A percentile compares a stretch with the other conserved stretches of the same genome.
Conservation (phyloP, 495 filamentous ascomycete genomes). For the Sporormia fimetaria region DNA sequence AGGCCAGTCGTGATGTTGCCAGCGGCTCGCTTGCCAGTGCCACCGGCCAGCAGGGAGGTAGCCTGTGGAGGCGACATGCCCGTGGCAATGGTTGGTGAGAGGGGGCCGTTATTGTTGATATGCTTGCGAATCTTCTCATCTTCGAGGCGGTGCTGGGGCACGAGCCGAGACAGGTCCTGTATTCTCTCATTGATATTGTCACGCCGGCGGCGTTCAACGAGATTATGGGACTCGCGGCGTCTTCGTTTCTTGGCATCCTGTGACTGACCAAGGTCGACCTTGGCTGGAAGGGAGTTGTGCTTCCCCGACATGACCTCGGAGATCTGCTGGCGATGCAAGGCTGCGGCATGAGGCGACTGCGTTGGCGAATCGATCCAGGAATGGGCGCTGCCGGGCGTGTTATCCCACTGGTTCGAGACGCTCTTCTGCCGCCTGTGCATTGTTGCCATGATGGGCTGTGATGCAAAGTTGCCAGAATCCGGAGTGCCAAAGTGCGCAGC, state of each 20-base stretch:
- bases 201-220: slow-evolving; percentile 84
- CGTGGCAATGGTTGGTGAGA: slow-evolving; percentile 65
- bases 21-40: slow-evolving; percentile 68
- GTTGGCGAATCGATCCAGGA: slow-evolving; percentile 77
- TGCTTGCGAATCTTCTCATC: slow-evolving; percentile 96
- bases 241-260: slow-evolving; percentile 89
- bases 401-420: slow-evolving; percentile 70
- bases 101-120: slow-evolving; percentile 74
- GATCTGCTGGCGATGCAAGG: slow-evolving; percentile 47
- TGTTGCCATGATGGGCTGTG: slow-evolving; percentile 57
- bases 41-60: slow-evolving; percentile 80
- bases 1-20: slow-evolving; percentile 86
- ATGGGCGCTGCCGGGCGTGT: slow-evolving; percentile 63
- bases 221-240: slow-evolving; percentile 86
- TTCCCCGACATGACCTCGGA: slow-evolving; percentile 58
- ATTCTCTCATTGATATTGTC: slow-evolving; percentile 99
- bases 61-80: slow-evolving; percentile 58
- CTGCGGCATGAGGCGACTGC: slow-evolving; percentile 35
- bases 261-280: slow-evolving; percentile 50
- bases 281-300: slow-evolving; percentile 58
- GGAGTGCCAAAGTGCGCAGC: slow-evolving; percentile 48
- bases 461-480: slow-evolving; percentile 56
- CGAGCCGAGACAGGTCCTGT: slow-evolving; percentile 86
- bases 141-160: slow-evolving; percentile 84
- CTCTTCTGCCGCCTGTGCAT: slow-evolving; percentile 62